phyloP scores from a whole-genome alignment of 108 stramenopile genomes.

The Schizochytrium sp. region DNA sequence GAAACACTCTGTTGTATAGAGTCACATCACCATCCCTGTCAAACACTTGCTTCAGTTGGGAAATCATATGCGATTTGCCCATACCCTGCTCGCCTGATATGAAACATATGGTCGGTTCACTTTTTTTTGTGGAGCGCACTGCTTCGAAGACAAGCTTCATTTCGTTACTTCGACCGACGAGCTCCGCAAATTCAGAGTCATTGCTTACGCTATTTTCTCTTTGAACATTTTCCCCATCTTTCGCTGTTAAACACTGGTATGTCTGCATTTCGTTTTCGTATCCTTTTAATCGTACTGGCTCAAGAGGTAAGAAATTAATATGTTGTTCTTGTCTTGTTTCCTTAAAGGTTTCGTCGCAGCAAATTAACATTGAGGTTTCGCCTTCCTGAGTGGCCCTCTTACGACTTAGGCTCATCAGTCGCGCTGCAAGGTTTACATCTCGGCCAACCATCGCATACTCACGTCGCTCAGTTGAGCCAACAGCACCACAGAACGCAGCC shows the following conservation, averaged over 20 bases:
- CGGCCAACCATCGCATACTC: slow-evolving; percentile 68
- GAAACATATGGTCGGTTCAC: neutral
- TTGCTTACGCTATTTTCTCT: neutral
- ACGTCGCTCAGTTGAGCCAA: slow-evolving; percentile 61
- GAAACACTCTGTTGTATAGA: neutral
- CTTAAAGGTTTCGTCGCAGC: neutral
- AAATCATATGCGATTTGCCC: neutral
- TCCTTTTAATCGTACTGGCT: slow-evolving; percentile 24
- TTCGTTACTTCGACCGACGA: neutral
- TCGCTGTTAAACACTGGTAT: neutral
- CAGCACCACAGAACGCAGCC: slow-evolving; percentile 62
- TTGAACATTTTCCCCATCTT: neutral
- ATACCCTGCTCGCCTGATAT: slow-evolving; percentile 22
- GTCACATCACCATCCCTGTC: neutral
- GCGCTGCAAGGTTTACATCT: slow-evolving; percentile 67
- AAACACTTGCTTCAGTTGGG: neutral
- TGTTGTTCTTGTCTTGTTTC: slow-evolving; percentile 48
- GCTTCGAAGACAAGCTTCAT: neutral
- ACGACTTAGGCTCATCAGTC: slow-evolving; percentile 64
- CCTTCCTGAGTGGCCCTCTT: slow-evolving; percentile 14
- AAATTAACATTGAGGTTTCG: neutral
- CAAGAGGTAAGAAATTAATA: slow-evolving; percentile 28
- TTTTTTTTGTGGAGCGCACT: neutral
- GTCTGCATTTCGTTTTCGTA: slow-evolving; percentile 28
- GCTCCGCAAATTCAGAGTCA: neutral